Evolutionary conservation across 345 rosid species (phyloP).

Genomic region (Syzygium oleosum): DNA sequence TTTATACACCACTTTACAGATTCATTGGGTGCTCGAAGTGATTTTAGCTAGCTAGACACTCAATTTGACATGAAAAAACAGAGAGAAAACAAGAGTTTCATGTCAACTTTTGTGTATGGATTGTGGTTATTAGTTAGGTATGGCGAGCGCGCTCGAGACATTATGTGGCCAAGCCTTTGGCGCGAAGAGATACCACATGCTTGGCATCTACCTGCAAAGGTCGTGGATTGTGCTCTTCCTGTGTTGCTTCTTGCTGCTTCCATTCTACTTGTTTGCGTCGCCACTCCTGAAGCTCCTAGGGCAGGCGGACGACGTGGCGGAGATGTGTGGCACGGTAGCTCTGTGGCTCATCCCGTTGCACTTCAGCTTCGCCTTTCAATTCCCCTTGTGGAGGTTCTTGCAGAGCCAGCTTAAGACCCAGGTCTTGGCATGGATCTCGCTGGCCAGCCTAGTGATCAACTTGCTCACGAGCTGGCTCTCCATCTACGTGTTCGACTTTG

Average conservation of each 20-base stretch:
- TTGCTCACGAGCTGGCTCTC: slow-evolving; percentile 18
- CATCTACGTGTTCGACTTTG: slow-evolving; percentile 13
- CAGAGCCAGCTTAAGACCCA: slow-evolving; percentile 33
- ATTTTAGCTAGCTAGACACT: neutral
- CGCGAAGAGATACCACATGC: slow-evolving; percentile 5
- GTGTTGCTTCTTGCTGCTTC: neutral
- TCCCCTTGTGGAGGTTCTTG: slow-evolving; percentile 29
- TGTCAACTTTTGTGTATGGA: neutral
- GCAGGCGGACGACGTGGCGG: slow-evolving; percentile 30
- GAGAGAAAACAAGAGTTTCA: neutral
- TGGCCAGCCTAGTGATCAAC: slow-evolving; percentile 14
- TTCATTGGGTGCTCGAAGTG: neutral
- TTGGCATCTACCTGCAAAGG: slow-evolving; percentile 5
- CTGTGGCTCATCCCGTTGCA: slow-evolving; percentile 29
- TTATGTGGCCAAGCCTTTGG: slow-evolving; percentile 8
- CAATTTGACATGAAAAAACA: neutral
- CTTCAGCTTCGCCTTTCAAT: slow-evolving; percentile 36
- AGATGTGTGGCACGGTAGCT: slow-evolving; percentile 19
- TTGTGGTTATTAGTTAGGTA: neutral
- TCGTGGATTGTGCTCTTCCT: neutral
- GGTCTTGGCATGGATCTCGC: slow-evolving; percentile 26
- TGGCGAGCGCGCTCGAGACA: slow-evolving; percentile 12
- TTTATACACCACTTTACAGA: neutral
- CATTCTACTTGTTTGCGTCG: neutral
- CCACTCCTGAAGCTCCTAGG: slow-evolving; percentile 3